These are phyloP conservation scores for Mycena crocata DNA, from an alignment of 768 basidiomycete genomes.

Conservation along the genomic window DNA sequence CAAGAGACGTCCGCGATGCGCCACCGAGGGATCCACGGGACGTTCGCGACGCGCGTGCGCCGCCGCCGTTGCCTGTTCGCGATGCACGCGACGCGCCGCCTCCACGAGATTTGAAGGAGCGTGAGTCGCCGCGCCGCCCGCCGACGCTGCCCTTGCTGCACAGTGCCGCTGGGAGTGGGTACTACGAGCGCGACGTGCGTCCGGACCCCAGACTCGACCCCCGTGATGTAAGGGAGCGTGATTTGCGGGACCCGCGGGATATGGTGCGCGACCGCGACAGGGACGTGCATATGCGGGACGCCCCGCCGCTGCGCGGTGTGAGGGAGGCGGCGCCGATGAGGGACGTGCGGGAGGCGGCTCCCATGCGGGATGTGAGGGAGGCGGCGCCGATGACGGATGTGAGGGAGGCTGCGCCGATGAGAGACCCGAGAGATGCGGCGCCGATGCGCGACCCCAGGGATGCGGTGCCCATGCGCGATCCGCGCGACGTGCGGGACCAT, in stretches of 20 bases:
- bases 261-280: slow-evolving; percentile 11
- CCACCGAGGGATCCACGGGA: too few relatives aligned
- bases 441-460: slow-evolving; percentile 25
- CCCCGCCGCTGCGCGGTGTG: slow-evolving; percentile 8
- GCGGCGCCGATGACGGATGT: slow-evolving; percentile 11
- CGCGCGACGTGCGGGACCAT: slow-evolving; percentile 21
- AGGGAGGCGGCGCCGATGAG: too few relatives aligned
- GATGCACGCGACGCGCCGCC: slow-evolving; percentile 12
- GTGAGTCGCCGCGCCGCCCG: slow-evolving; percentile 21
- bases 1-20: background rate
- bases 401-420: slow-evolving; percentile 17
- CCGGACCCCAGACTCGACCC: slow-evolving; percentile 16
- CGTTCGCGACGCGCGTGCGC: slow-evolving; percentile 3
- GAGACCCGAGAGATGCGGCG: slow-evolving; percentile 17
- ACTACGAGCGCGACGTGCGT: slow-evolving; percentile 23
- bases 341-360: too few relatives aligned
- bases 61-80: background rate
- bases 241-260: background rate
- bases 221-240: slow-evolving; percentile 16
- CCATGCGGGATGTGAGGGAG: slow-evolving; percentile 16
- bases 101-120: slow-evolving; percentile 15
- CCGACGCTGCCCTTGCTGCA: slow-evolving; percentile 14
- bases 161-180: slow-evolving; percentile 4
- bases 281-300: slow-evolving; percentile 11
- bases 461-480: slow-evolving; percentile 19